Evolutionary conservation across 2,329 filamentous ascomycete species (phyloP), one percentile per base, ranked within the genome.

Genomic region (Ramularia endophylla): DNA sequence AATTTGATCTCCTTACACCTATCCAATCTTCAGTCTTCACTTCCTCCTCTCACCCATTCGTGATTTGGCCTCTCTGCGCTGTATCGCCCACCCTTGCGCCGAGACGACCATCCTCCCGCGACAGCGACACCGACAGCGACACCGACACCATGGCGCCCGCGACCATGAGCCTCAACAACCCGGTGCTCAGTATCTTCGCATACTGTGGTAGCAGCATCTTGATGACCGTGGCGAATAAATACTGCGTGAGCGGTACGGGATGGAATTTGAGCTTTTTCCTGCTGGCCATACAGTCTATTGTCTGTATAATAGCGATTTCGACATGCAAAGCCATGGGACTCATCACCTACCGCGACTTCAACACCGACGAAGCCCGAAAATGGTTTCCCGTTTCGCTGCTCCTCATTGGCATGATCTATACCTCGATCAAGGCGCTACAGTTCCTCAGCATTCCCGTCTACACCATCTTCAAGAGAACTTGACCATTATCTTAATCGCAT

Each of bases 141-240:
- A n/a, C n/a, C n/a, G n/a, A n/a, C n/a, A n/a, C n/a, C n/a, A 74
- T 57, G 59, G 70, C 53, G 57, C 68, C 61, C 56, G 62, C 63
- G 61, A 51, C 66, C 65, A 63, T 40, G 61, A 64, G 50, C 59
- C 47, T 61, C 58, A 68, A 88, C 68, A 92, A 80, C 65, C 86
- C 88, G 12, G 71, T 78, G 33, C 64, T 92, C 35, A 88, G 90
- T 16, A 85, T 98, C 56, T 62, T 94, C 52, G 80, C 86, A 36
- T 98, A 98, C 73, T 98, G 92, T 67, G 73, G 85, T 58, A 87
- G 90, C 39, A 95, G 89, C n/a, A 98, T 98, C 62, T 78, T 90
- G 65, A 98, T 98, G 92, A 98, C 92, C 6, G 86, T 95, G n/a
- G 92, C 94, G 65, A 98, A 98, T 72, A 98, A 98, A 75, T 98